A percentile compares a stretch with the other conserved stretches of the same genome.
Evolutionary conservation across 257 asterid genomes (phyloP).

Genomic region (Cinchona pubescens): DNA sequence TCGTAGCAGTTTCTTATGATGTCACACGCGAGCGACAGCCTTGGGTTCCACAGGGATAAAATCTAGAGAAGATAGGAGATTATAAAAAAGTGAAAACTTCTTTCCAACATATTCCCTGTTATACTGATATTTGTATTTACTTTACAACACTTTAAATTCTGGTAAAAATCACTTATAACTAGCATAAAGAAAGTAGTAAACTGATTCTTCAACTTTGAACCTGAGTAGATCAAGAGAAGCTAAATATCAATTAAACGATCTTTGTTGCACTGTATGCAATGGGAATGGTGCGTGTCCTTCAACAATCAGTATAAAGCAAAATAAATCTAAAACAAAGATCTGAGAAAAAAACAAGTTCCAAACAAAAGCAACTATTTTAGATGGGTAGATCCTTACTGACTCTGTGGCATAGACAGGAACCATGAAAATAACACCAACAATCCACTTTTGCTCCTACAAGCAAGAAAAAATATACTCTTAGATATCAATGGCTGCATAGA

Average conservation of each 20-base stretch:
- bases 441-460: constrained; percentile 93
- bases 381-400: constrained; percentile 53
- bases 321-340: constrained; percentile 1
- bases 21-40: constrained; percentile 80
- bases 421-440: constrained; percentile 75
- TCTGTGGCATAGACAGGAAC: constrained; percentile 91
- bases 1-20: constrained; percentile 90
- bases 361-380: not conserved
- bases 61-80: constrained; percentile 45
- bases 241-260: not conserved
- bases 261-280: not conserved
- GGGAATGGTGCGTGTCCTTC: not conserved
- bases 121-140: not conserved
- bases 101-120: not conserved
- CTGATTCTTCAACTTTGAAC: not conserved
- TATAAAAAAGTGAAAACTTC: not conserved
- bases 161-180: not conserved
- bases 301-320: not conserved
- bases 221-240: not conserved
- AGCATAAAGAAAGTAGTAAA: not conserved
- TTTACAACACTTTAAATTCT: not conserved
- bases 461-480: constrained; percentile 1
- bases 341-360: not conserved
- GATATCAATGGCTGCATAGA: not conserved
- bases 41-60: constrained; percentile 65